These are phyloP conservation scores for Isoetes taiwanensis DNA, from an alignment of 75 land plant species.

Conservation along the genomic window DNA sequence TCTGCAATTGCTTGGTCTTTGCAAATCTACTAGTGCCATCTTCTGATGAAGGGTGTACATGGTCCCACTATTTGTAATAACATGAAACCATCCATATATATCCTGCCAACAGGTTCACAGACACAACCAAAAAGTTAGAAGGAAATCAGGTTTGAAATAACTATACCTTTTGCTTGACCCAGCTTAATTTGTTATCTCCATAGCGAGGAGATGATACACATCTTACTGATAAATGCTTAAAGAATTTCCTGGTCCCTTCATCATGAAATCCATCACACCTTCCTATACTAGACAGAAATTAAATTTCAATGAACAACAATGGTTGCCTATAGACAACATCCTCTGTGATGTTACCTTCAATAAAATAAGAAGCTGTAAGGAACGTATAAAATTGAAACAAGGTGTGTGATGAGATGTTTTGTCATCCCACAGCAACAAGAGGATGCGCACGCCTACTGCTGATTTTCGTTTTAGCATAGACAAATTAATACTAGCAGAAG, in stretches of 20 bases:
- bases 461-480: not conserved
- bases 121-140: no score
- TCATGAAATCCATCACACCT: constrained; percentile 4
- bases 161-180: not conserved
- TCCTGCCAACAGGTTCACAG: not conserved
- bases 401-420: not conserved
- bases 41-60: constrained; percentile 93
- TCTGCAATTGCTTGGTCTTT: constrained; percentile 52
- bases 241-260: constrained; percentile 2
- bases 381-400: not conserved
- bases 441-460: not conserved
- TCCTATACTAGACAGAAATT: not conserved
- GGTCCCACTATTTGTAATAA: constrained; percentile 84
- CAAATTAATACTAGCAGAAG: no score
- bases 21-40: constrained; percentile 63
- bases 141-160: not conserved
- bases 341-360: no score
- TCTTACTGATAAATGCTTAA: constrained; percentile 1
- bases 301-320: no score
- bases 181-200: constrained; percentile 5
- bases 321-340: no score
- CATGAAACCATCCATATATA: not conserved
- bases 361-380: no score
- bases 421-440: constrained; percentile 5
- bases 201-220: constrained; percentile 5